phyloP scores from a whole-genome alignment of 73 alveolate genomes.

The Stentor roeselii region DNA sequence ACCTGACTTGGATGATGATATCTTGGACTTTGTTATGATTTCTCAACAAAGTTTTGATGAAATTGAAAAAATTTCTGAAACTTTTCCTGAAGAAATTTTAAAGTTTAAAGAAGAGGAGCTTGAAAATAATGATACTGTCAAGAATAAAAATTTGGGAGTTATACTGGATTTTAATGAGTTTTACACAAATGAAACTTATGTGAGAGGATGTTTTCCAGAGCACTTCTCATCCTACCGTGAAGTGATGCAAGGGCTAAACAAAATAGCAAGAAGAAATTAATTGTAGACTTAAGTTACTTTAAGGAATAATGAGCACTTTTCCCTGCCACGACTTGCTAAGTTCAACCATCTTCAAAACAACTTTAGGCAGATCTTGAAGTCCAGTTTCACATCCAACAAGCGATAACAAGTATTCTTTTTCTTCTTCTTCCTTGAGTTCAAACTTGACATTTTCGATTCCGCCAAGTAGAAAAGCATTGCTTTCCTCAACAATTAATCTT shows the following conservation, averaged over 20 bases:
- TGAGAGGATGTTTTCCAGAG: not conserved
- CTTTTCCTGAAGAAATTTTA: constrained; percentile 32
- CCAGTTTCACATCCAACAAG: constrained; percentile 21
- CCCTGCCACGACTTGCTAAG: constrained; percentile 1
- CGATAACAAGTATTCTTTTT: not conserved
- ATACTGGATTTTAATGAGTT: constrained; percentile 14
- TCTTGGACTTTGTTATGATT: no score
- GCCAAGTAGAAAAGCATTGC: not conserved
- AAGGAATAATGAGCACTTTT: not conserved
- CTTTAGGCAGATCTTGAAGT: not conserved
- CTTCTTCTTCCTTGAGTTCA: not conserved
- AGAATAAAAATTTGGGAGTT: not conserved
- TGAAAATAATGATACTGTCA: constrained; percentile 14
- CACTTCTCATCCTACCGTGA: constrained; percentile 20
- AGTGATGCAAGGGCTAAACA: constrained; percentile 31
- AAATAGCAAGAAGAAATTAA: constrained; percentile 41
- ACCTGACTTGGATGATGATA: not conserved
- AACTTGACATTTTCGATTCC: constrained; percentile 6
- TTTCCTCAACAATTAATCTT: not conserved
- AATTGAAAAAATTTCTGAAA: constrained; percentile 26
- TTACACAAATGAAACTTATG: constrained; percentile 19
- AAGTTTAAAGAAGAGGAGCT: constrained; percentile 27
- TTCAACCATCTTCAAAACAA: not conserved
- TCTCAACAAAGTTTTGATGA: constrained; percentile 9
- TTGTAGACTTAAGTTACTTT: constrained; percentile 28